Evolutionary conservation across 495 filamentous ascomycete genomes (phyloP).

Genomic region (Talaromyces stipitatus): DNA sequence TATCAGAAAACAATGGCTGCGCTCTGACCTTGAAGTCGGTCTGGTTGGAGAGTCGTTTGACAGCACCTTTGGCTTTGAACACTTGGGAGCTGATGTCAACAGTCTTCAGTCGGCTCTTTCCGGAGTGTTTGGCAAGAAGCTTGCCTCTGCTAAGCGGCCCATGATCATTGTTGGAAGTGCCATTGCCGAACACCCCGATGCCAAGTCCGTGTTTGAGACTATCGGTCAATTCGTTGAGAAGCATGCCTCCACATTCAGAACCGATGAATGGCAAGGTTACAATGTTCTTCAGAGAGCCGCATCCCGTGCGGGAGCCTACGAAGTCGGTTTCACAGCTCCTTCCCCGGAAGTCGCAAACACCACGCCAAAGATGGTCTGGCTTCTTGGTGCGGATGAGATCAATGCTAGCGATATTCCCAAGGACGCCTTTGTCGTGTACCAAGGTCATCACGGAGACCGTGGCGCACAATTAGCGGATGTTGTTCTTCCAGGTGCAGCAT

Average conservation of each 20-base stretch:
- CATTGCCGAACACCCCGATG: constrained; percentile 79
- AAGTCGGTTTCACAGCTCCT: constrained; percentile 85
- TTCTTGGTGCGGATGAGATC: constrained; percentile 92
- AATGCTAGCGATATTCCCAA: constrained; percentile 73
- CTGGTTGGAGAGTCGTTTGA: constrained; percentile 88
- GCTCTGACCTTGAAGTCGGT: constrained; percentile 88
- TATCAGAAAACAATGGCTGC: constrained; percentile 94
- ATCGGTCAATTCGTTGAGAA: constrained; percentile 88
- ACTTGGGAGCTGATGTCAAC: constrained; percentile 69
- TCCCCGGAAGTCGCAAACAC: constrained; percentile 69
- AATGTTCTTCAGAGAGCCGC: constrained; percentile 92
- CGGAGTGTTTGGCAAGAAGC: constrained; percentile 87
- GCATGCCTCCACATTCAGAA: constrained; percentile 78
- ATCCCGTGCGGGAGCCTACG: constrained; percentile 85
- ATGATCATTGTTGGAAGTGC: constrained; percentile 95
- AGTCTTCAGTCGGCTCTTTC: constrained; percentile 76
- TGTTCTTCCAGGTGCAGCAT: constrained; percentile 86
- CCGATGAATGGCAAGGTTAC: constrained; percentile 92
- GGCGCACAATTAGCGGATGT: constrained; percentile 91
- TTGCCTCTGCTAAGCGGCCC: constrained; percentile 76
- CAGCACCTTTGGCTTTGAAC: constrained; percentile 86
- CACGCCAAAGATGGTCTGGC: constrained; percentile 91
- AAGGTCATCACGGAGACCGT: constrained; percentile 93
- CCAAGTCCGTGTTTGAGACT: constrained; percentile 85
- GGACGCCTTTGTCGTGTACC: constrained; percentile 93